Percentiles rank a stretch among this genome's conserved stretches.
phyloP scores from a whole-genome alignment of 352 stramenopile genomes.

The Globisporangium abappressorium region DNA sequence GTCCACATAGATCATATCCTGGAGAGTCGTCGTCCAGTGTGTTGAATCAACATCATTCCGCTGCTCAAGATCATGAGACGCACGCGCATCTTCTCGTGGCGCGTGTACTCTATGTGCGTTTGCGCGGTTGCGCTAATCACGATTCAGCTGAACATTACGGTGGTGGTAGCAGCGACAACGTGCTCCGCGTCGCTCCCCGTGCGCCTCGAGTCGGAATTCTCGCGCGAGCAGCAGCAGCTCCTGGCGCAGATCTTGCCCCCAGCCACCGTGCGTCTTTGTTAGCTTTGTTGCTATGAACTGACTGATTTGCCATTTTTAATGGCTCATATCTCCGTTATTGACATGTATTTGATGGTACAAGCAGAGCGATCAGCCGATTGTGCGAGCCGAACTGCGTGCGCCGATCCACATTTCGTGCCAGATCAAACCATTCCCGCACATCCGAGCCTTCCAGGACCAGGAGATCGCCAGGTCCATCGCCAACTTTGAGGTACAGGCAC shows the following conservation, averaged over 20 bases:
- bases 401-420: constrained; percentile 44
- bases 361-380: constrained; percentile 21
- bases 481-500: constrained; percentile 11
- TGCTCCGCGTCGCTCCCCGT: constrained; percentile 8
- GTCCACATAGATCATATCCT: background rate
- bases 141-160: background rate
- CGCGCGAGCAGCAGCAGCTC: constrained; percentile 17
- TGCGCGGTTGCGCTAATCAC: background rate
- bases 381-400: constrained; percentile 32
- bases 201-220: constrained; percentile 14
- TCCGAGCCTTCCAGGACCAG: constrained; percentile 28
- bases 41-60: background rate
- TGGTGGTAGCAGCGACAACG: background rate
- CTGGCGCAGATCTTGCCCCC: constrained; percentile 19
- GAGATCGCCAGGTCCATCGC: background rate
- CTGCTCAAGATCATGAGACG: background rate
- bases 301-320: background rate
- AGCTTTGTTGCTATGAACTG: background rate
- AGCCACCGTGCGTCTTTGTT: constrained; percentile 3
- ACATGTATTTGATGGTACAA: background rate
- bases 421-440: constrained; percentile 29
- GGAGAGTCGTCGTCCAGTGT: background rate
- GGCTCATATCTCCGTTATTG: background rate
- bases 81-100: background rate
- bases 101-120: background rate